Conservation (phyloP, 805 yeast genomes). For the Metschnikowia proteae region DNA sequence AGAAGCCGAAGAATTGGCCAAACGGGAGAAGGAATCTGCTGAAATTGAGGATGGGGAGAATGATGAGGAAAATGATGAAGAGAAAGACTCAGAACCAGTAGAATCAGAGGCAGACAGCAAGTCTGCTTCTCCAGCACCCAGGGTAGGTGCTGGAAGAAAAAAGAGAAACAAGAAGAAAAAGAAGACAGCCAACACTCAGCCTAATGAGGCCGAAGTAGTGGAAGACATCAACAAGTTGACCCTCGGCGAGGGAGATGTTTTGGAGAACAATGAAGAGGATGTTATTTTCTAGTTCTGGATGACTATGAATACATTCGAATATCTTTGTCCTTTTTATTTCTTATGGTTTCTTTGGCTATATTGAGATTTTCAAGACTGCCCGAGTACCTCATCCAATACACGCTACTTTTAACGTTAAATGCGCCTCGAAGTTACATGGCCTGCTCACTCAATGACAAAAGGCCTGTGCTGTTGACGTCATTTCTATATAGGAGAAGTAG, state of each 20-base stretch:
- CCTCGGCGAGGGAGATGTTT: slow-evolving; percentile 25
- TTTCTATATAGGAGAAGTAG: too few species aligned
- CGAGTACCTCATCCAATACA: neutral
- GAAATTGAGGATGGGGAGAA: slow-evolving; percentile 19
- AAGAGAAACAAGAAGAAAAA: slow-evolving; percentile 17
- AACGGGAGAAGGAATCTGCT: slow-evolving; percentile 15
- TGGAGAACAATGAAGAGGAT: slow-evolving; percentile 44
- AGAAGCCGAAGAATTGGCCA: slow-evolving; percentile 47
- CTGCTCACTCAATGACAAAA: too few species aligned
- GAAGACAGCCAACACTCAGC: slow-evolving; percentile 9
- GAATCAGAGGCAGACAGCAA: slow-evolving; percentile 1
- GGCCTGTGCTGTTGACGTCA: too few species aligned
- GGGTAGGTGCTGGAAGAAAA: slow-evolving; percentile 12
- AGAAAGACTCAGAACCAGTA: slow-evolving; percentile 5
- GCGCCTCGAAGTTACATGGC: neutral
- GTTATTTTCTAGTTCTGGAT: slow-evolving; percentile 32
- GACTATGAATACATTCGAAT: neutral
- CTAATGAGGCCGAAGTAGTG: slow-evolving; percentile 19
- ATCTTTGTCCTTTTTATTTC: neutral
- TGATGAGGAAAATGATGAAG: slow-evolving; percentile 18
- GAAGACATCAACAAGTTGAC: slow-evolving; percentile 29
- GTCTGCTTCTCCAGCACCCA: slow-evolving; percentile 4
- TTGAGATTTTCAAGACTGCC: neutral
- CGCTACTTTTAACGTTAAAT: neutral
- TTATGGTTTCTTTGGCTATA: neutral